phyloP scores from a whole-genome alignment of 1,284 basidiomycete genomes.

The Microbotryum silenes-acaulis region DNA sequence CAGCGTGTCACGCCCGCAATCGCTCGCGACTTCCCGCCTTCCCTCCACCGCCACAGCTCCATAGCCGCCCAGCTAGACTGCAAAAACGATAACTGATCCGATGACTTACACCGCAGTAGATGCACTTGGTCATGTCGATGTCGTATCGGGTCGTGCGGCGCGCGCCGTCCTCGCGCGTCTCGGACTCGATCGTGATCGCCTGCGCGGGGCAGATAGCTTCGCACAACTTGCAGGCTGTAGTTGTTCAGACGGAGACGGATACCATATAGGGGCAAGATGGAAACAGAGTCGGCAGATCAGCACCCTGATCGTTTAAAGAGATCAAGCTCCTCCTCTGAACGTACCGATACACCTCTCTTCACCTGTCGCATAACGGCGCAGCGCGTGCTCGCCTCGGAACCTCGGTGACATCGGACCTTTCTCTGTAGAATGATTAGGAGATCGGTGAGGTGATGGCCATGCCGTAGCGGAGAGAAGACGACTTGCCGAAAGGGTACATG shows the following conservation, averaged over 20 bases:
- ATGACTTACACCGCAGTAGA: conserved; percentile 60
- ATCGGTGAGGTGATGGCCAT: neutral
- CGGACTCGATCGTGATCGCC: conserved; percentile 98
- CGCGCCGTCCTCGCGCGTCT: conserved; percentile 89
- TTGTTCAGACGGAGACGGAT: neutral
- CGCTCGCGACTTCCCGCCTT: neutral
- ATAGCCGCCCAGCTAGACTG: conserved; percentile 53
- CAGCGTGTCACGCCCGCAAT: too few relatives aligned
- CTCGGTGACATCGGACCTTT: conserved; percentile 96
- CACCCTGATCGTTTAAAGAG: neutral
- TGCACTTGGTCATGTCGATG: conserved; percentile 88
- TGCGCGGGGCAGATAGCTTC: conserved; percentile 99
- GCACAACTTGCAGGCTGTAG: conserved; percentile 90
- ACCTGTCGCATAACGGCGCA: conserved; percentile 92
- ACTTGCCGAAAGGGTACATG: conserved; percentile 70
- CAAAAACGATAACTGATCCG: conserved; percentile 44
- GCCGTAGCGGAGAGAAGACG: neutral
- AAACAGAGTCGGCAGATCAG: neutral
- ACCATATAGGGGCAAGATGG: neutral
- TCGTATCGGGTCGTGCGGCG: conserved; percentile 97
- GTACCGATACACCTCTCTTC: conserved; percentile 97
- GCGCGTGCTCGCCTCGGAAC: conserved; percentile 98
- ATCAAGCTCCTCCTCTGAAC: conserved; percentile 30
- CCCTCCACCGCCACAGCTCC: neutral
- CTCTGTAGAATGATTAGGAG: conserved; percentile 47